A percentile compares a stretch with the other conserved stretches of the same genome.
Conservation (phyloP, 2,329 filamentous ascomycete genomes). For the Teratosphaeria gauchensis region DNA sequence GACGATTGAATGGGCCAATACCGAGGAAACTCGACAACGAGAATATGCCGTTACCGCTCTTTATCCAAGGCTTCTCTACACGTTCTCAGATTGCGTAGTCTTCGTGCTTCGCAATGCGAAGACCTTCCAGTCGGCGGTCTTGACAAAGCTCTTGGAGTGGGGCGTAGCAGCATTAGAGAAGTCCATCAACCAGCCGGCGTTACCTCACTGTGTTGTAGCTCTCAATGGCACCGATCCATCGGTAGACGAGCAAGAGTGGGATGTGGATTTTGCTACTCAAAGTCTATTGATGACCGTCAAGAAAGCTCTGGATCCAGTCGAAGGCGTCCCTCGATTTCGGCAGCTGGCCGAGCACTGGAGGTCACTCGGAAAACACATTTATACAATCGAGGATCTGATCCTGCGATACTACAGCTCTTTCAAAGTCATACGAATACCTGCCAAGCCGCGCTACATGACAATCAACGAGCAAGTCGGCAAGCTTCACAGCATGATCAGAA, state of each 20-base stretch:
- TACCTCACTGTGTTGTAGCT: slow-evolving; percentile 47
- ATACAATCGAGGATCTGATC: slow-evolving; percentile 38
- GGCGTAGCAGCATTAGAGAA: slow-evolving; percentile 43
- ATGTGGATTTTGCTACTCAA: slow-evolving; percentile 24
- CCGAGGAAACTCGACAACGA: slow-evolving; percentile 22
- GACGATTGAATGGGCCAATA: slow-evolving; percentile 25
- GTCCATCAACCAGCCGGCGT: slow-evolving; percentile 45
- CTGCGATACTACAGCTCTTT: slow-evolving; percentile 43
- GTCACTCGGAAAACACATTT: slow-evolving; percentile 31
- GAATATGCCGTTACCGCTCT: slow-evolving; percentile 31
- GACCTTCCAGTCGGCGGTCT: slow-evolving; percentile 27
- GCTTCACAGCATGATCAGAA: slow-evolving; percentile 35
- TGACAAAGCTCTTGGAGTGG: slow-evolving; percentile 39
- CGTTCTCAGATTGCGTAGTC: slow-evolving; percentile 35
- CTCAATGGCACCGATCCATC: slow-evolving; percentile 29
- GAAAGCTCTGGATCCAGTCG: slow-evolving; percentile 20
- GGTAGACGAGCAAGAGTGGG: slow-evolving; percentile 26
- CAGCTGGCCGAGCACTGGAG: slow-evolving; percentile 37
- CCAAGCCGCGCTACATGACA: slow-evolving; percentile 35
- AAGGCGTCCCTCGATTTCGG: slow-evolving; percentile 24
- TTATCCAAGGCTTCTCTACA: slow-evolving; percentile 34
- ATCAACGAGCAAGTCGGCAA: slow-evolving; percentile 41
- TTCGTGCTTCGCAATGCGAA: slow-evolving; percentile 33
- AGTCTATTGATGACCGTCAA: slow-evolving; percentile 24
- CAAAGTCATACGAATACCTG: slow-evolving; percentile 39